phyloP scores from a whole-genome alignment of 2,329 filamentous ascomycete genomes.

The Claviceps sp. region DNA sequence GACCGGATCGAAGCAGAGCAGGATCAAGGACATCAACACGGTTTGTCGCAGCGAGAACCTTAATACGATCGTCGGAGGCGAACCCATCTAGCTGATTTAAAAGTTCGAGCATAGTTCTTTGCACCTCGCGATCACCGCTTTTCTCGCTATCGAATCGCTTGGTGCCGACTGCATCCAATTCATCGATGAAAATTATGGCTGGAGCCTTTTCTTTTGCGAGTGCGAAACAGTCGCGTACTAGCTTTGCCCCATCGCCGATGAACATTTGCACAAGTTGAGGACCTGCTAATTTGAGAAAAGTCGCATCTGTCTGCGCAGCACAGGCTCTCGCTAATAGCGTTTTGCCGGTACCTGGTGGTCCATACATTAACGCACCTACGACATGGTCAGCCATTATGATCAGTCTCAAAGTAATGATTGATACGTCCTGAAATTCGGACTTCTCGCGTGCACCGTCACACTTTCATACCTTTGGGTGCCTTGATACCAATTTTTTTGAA shows the following conservation, averaged over 20 bases:
- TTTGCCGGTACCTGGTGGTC: conserved; percentile 80
- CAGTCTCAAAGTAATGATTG: background rate
- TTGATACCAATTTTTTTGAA: conserved; percentile 99
- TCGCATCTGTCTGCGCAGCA: conserved; percentile 94
- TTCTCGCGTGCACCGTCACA: background rate
- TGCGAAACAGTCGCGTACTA: conserved; percentile 94
- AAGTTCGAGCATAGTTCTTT: conserved; percentile 96
- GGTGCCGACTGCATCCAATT: conserved; percentile 93
- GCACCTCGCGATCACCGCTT: conserved; percentile 92
- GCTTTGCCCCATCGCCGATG: conserved; percentile 94
- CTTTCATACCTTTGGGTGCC: conserved; percentile 79
- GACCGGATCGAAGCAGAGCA: conserved; percentile 78
- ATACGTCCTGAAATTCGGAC: background rate
- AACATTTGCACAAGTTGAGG: conserved; percentile 99
- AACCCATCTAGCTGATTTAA: conserved; percentile 98
- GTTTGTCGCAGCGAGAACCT: conserved; percentile 90
- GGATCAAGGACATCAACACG: conserved; percentile 89
- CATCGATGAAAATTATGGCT: conserved; percentile 98
- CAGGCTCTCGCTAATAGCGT: conserved; percentile 89
- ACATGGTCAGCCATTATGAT: conserved; percentile 10
- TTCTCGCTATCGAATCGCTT: conserved; percentile 99
- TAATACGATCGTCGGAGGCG: conserved; percentile 91
- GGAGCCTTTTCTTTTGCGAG: conserved; percentile 97
- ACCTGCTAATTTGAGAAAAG: conserved; percentile 94
- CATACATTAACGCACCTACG: conserved; percentile 98